Percentiles rank a stretch among this genome's conserved stretches.
These are phyloP conservation scores for Tulasnella sp. DNA, from an alignment of 768 basidiomycete genomes.

Conservation along the genomic window DNA sequence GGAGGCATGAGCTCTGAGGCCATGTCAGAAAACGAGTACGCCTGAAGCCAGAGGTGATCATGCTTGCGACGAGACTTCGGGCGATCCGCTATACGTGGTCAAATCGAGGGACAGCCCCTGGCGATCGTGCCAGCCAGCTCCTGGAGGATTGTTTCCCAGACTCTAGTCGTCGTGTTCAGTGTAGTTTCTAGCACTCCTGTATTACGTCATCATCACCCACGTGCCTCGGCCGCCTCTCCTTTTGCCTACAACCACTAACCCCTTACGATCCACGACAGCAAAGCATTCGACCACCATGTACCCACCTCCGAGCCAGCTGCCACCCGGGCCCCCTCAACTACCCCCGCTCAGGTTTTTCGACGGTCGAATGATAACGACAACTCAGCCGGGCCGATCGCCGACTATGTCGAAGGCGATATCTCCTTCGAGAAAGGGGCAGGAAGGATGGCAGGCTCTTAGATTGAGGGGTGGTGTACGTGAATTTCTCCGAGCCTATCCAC, in stretches of 20 bases:
- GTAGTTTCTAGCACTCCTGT: neutral
- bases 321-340: neutral
- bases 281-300: neutral
- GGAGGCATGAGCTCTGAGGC: too few species aligned
- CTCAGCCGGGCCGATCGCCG: neutral
- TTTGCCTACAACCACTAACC: neutral
- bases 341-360: neutral
- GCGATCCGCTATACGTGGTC: neutral
- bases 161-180: neutral
- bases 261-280: neutral
- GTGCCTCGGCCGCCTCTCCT: neutral
- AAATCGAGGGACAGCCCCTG: neutral
- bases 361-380: neutral
- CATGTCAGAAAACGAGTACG: too few species aligned
- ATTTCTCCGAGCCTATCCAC: neutral
- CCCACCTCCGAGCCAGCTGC: neutral
- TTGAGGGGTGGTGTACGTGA: neutral
- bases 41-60: too few species aligned
- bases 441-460: neutral
- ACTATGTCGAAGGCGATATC: neutral
- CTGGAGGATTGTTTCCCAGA: neutral
- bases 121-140: neutral
- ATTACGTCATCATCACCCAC: neutral
- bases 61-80: neutral
- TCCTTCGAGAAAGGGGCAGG: neutral